Evolutionary conservation across 129 eudicot species (phyloP).

Genomic region (Tanacetum coccineum): DNA sequence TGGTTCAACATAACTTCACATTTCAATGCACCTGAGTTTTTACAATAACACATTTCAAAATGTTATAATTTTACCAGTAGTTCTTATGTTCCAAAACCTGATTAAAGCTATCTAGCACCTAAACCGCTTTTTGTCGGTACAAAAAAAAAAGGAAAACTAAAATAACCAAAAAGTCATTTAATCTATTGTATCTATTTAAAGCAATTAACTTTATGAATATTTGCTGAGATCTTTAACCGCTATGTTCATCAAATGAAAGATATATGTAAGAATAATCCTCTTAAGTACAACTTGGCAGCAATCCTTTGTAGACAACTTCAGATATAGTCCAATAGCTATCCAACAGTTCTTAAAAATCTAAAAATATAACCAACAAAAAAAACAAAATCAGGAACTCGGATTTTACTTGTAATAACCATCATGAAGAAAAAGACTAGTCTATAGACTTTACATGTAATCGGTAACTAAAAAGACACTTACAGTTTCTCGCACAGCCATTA

Average conservation of each 20-base stretch:
- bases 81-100: constrained; percentile 24
- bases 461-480: constrained; percentile 33
- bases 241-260: constrained; percentile 16
- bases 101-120: constrained; percentile 24
- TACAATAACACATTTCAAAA: constrained; percentile 21
- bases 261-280: constrained; percentile 15
- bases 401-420: neutral
- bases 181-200: constrained; percentile 18
- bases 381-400: constrained; percentile 15
- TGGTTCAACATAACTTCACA: constrained; percentile 16
- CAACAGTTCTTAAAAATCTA: constrained; percentile 14
- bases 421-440: neutral
- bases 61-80: constrained; percentile 2
- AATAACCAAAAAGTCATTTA: neutral
- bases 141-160: neutral
- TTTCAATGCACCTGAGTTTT: constrained; percentile 17
- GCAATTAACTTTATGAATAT: constrained; percentile 10
- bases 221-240: constrained; percentile 17
- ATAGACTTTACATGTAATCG: neutral
- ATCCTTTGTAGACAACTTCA: constrained; percentile 8
- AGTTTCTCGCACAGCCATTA: constrained; percentile 30
- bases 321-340: constrained; percentile 7
- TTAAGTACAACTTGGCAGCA: constrained; percentile 20
- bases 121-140: constrained; percentile 16
- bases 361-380: constrained; percentile 17